Base-by-base conservation (phyloP, 768 basidiomycete genomes). In the Phlegmacium glaucopus region DNA sequence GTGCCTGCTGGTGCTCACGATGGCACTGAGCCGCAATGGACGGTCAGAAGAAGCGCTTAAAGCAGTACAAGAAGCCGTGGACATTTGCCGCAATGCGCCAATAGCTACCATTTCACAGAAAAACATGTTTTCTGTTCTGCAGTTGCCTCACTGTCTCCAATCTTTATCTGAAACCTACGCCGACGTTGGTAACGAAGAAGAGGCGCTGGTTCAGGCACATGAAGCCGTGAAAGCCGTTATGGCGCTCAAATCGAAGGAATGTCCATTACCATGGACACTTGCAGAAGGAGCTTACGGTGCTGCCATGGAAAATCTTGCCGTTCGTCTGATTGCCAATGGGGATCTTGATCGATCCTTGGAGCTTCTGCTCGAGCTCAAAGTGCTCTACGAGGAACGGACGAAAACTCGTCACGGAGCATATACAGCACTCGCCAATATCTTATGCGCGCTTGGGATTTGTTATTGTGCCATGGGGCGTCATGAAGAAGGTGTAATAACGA, bases 381-480 rank as follows among this genome's bases (percentile, higher is more conserved):
- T 30, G 1, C 49, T 46, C 27, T 49, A 32, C 27, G 30, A 42
- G 38, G 29, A 46, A 36, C 29, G 28, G 12, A 17, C 45, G 13
- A 44, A 39, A 25, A n/a, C 22, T 9, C 44, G 45, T 17, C 46
- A 53, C 22, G 48, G 45, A 35, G 27, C 17, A 11, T 49, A 22
- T 17, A 39, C 43, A 16, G 18, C 42, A 15, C 36, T 49, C 6
- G 45, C 48, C 8, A 29, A 37, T 26, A 29, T 42, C 12, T 16
- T 49, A 2, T 41, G 48, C n/a, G 18, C 30, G 6, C n/a, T 38
- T 9, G 44, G 44, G 1, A 18, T 53, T 6, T 16, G 48, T 28
- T 37, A 45, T 47, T 53, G 52, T 18, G 42, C 48, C 4, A 17
- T 16, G 10, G 48, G 45, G n/a, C 17, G 29, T 25, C 52, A 49